A percentile compares a stretch with the other conserved stretches of the same genome.
Evolutionary conservation across 164 flowering plant species (phyloP).

Genomic region (Dillenia suffruticosa): DNA sequence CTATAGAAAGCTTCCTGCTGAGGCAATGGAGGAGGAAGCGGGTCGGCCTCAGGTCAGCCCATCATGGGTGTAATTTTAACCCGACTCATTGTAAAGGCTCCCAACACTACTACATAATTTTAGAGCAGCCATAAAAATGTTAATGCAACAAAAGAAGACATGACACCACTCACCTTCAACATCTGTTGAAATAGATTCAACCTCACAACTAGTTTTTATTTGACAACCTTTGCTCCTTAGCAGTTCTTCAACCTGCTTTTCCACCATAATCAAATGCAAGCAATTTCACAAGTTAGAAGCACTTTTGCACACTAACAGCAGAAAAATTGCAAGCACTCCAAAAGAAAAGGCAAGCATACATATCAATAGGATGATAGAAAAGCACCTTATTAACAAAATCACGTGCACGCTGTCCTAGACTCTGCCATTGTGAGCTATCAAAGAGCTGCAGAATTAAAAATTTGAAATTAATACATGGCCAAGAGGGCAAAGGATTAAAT

Average conservation of each 20-base stretch:
- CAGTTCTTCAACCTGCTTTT: constrained; percentile 53
- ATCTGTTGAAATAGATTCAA: constrained; percentile 43
- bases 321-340: neutral
- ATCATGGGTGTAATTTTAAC: too few species aligned
- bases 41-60: too few species aligned
- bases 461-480: too few species aligned
- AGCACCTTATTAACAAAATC: constrained; percentile 65
- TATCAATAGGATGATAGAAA: neutral
- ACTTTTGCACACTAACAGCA: too few species aligned
- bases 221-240: constrained; percentile 56
- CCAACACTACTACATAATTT: too few species aligned
- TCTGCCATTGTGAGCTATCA: constrained; percentile 94
- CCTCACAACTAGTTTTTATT: constrained; percentile 58
- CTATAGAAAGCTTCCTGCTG: too few species aligned
- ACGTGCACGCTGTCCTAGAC: constrained; percentile 72
- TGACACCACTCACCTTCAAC: constrained; percentile 45
- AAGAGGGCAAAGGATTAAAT: too few species aligned
- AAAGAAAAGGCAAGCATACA: neutral
- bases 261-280: neutral
- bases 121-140: neutral
- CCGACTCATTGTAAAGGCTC: too few species aligned
- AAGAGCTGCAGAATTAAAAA: constrained; percentile 46
- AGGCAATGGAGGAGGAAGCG: too few species aligned
- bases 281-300: neutral
- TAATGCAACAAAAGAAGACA: too few species aligned